Base-by-base conservation (phyloP, 2,329 filamentous ascomycete genomes). In the Cryphonectria radicalis region DNA sequence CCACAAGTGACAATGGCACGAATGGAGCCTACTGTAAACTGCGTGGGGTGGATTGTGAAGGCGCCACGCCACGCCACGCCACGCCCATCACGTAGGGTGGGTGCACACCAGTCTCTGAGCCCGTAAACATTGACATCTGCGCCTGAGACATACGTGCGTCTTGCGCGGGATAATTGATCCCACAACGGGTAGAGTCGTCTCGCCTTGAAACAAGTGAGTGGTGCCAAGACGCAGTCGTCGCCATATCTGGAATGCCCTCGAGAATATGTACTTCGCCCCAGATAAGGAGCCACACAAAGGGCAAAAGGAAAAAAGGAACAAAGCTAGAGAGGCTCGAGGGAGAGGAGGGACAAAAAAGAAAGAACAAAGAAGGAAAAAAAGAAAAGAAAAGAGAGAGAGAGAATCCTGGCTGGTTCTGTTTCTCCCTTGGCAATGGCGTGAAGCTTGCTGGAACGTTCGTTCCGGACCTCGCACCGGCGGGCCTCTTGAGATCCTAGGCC, bases 161-260 rank as follows among this genome's bases (percentile, higher is more conserved):
- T 14, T 32, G 55, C 25, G 55, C 55, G 55, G 55, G 25, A 19
- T 32, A 6, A 35, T 59, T 57, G n/a, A 14, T n/a, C 11, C 25
- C 53, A 11, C 28, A 28, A 32, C 55, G 55, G 28, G 55, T 28
- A 59, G 28, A 19, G 55, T 32, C 35, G 55, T 59, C 55, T 59
- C 55, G 25, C 13, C 25, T 32, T 59, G 55, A 59, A 59, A 59
- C 55, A 32, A 59, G 25, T 32, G 55, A 59, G 55, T 13, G 13
- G 55, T 59, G 55, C 55, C 55, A 59, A 59, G 55, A n/a, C n/a
- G 5, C 55, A 57, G 55, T 59, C 55, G 55, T 59, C 55, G 55
- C 55, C 25, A 59, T 59, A 19, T 32, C 55, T 59, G 55, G 55
- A 59, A 59, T 59, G 55, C 25, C 55, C 28, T 28, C 28, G 55